Percentiles rank a stretch among this genome's conserved stretches.
Evolutionary conservation across 768 basidiomycete species (phyloP).

Genomic region (Trametes sanguinea): DNA sequence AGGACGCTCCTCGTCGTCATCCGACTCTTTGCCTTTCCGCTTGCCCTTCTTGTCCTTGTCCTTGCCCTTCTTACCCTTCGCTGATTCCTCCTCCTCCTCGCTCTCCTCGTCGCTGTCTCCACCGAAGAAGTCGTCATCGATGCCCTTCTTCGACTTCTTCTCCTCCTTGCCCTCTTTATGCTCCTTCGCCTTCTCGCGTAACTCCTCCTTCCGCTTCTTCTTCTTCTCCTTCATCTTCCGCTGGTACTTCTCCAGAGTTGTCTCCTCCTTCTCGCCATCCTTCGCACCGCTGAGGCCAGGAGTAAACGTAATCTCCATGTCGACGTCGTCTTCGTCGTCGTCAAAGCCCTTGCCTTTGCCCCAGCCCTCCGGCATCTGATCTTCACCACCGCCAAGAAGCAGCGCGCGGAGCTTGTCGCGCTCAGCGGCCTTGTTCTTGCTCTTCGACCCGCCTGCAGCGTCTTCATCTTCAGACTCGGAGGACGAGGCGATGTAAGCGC

Average conservation of each 20-base stretch:
- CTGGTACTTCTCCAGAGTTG: constrained; percentile 86
- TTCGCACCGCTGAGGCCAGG: constrained; percentile 69
- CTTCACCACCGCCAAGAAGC: constrained; percentile 65
- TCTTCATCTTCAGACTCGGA: constrained; percentile 70
- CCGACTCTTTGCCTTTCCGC: constrained; percentile 19
- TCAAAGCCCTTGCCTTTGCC: constrained; percentile 45
- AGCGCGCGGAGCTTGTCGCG: constrained; percentile 77
- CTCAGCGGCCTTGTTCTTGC: constrained; percentile 43
- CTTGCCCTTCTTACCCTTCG: constrained; percentile 27
- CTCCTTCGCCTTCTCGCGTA: constrained; percentile 41
- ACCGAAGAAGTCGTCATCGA: constrained; percentile 15
- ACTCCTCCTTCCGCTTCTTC: constrained; percentile 74
- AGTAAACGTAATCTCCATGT: constrained; percentile 95
- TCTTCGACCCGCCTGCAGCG: constrained; percentile 38
- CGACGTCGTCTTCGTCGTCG: constrained; percentile 53
- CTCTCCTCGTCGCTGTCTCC: constrained; percentile 31
- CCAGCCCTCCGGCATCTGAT: constrained; percentile 86
- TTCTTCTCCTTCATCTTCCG: constrained; percentile 89
- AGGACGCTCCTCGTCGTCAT: constrained; percentile 25
- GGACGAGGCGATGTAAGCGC: constrained; percentile 46
- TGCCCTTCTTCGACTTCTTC: constrained; percentile 33
- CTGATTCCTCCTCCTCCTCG: constrained; percentile 19
- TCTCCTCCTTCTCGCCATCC: constrained; percentile 65
- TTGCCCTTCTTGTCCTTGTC: constrained; percentile 26
- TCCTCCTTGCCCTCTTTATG: constrained; percentile 26